Base-by-base conservation (phyloP, 1,284 basidiomycete species). In the Apiotrichum montevideense region DNA sequence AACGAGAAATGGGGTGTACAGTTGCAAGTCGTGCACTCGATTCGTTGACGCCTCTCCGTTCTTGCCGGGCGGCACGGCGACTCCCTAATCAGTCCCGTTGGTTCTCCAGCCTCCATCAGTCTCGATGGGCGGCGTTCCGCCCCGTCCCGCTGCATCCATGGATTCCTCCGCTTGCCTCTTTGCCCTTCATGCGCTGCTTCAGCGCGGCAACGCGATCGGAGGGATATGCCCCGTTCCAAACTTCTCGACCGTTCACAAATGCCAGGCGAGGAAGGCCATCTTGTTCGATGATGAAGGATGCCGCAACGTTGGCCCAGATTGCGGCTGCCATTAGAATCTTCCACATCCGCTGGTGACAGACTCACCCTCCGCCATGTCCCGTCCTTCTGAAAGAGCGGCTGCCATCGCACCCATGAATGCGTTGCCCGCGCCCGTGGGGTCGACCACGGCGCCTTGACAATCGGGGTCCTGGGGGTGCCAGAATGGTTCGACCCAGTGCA, bases 361-460 rank as follows among this genome's bases (percentile, higher is more conserved):
- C 72, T 52, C 48, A 75, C 73, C 71, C 47, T 70, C 62, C 11
- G 63, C 52, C 13, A 75, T 45, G 42, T 55, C 58, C 41, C 63
- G 55, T 15, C 66, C 71, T 48, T 58, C 57, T 42, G 66, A 55
- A 37, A 75, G 56, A 2, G 69, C 74, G 4, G 73, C 73, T 39
- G 65, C 63, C 4, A 75, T 51, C 1, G 69, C 74, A 9, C 74
- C 74, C 65, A 75, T 68, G 58, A 75, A 73, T 29, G 70, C 69
- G 57, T 76, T 76, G 1, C 74, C 74, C 0, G 70, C 72, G 1
- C 74, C 74, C 2, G 74, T 76, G 6, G 73, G 73, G 56, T 75
- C 73, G 1, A 72, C 66, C 4, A 74, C 67, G 43, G 53, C 56
- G 9, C 63, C 51, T 1, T 43, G 44, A n/a, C 21, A 21, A 21